A percentile compares a stretch with the other conserved stretches of the same genome.
Evolutionary conservation across 768 basidiomycete species (phyloP).

Genomic region (Trametes coccinea): DNA sequence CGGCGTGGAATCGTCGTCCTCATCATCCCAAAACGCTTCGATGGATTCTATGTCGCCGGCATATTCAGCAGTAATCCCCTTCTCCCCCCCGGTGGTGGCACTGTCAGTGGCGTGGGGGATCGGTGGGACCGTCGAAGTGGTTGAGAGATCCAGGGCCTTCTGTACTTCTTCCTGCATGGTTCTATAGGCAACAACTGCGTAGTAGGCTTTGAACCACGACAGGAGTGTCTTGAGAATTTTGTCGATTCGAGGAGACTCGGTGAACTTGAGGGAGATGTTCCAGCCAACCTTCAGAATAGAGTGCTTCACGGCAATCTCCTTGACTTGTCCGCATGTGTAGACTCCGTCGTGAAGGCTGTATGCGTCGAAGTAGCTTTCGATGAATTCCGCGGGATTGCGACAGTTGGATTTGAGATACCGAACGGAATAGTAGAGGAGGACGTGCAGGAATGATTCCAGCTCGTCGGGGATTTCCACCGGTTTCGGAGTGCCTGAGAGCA

Average conservation of each 20-base stretch:
- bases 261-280: neutral
- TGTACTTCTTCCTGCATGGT: neutral
- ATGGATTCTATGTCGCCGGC: too few species aligned
- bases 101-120: too few species aligned
- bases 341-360: neutral
- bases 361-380: conserved; percentile 1
- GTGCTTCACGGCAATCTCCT: neutral
- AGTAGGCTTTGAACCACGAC: neutral
- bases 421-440: conserved; percentile 8
- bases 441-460: conserved; percentile 20
- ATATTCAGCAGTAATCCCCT: too few species aligned
- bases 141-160: neutral
- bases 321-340: neutral
- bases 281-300: neutral
- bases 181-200: neutral
- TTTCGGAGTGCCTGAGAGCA: neutral
- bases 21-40: too few species aligned
- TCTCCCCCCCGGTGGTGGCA: too few species aligned
- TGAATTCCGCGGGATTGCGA: neutral
- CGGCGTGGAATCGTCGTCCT: too few species aligned
- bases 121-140: neutral
- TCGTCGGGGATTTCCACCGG: conserved; percentile 16
- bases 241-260: neutral
- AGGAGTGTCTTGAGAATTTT: neutral
- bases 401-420: conserved; percentile 4